Percentiles rank a stretch among this genome's conserved stretches.
phyloP scores from a whole-genome alignment of 2,329 filamentous ascomycete species.

The Tolypocladium sp. region DNA sequence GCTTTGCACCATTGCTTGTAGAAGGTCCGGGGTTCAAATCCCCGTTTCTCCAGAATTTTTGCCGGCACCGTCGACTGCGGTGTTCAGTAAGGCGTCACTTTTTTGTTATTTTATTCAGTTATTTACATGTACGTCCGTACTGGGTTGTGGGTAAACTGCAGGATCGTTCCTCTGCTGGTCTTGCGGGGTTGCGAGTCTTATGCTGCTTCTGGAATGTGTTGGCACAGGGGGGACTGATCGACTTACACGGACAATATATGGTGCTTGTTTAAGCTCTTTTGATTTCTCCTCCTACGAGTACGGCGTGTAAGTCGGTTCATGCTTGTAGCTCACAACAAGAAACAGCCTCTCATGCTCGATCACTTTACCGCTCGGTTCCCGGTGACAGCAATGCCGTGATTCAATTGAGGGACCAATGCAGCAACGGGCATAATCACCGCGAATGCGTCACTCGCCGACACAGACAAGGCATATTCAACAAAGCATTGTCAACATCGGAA shows the following conservation, averaged over 20 bases:
- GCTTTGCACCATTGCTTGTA: constrained; percentile 9
- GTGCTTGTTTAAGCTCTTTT: too few relatives aligned
- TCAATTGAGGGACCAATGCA: too few relatives aligned
- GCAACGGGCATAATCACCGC: neutral
- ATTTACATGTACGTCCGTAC: too few relatives aligned
- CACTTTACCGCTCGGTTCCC: too few relatives aligned
- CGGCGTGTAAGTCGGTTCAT: too few relatives aligned
- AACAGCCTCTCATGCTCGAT: too few relatives aligned
- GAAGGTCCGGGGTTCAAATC: constrained; percentile 12
- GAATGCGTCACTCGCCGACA: neutral
- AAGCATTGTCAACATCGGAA: neutral
- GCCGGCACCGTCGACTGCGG: neutral
- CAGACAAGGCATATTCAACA: neutral
- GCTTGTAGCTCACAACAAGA: too few relatives aligned
- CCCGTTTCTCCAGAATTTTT: constrained; percentile 7
- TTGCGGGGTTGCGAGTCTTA: neutral
- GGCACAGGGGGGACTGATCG: neutral
- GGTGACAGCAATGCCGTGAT: too few relatives aligned
- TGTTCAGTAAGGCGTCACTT: too few relatives aligned
- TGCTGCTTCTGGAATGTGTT: neutral
- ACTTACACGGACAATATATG: neutral
- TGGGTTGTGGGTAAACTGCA: too few relatives aligned
- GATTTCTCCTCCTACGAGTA: too few relatives aligned
- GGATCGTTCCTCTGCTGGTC: too few relatives aligned
- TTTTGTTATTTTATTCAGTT: neutral